phyloP scores from a whole-genome alignment of 2,329 filamentous ascomycete species.

The Uncinocarpus reesii region DNA sequence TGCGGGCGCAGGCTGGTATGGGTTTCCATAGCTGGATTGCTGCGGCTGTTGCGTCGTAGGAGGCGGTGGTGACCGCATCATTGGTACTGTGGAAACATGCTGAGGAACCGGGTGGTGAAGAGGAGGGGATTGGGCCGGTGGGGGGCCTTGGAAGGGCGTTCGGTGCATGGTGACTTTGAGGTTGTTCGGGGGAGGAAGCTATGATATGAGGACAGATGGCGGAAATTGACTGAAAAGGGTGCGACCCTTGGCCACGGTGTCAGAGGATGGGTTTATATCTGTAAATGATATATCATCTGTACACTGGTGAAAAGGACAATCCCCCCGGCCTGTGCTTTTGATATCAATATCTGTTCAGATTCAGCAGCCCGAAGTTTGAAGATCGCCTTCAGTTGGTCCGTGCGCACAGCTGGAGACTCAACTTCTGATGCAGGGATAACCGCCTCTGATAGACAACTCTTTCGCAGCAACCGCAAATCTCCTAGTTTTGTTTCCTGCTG shows the following conservation, averaged over 20 bases:
- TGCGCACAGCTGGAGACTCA: not conserved
- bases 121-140: constrained; percentile 68
- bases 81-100: constrained; percentile 94
- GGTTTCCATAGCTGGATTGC: constrained; percentile 41
- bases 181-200: not conserved
- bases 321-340: not conserved
- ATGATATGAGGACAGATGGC: too few relatives aligned
- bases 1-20: constrained; percentile 38
- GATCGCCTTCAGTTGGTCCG: constrained; percentile 3
- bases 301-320: not conserved
- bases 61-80: constrained; percentile 88
- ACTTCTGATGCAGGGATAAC: not conserved
- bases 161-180: constrained; percentile 61
- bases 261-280: not conserved
- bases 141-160: constrained; percentile 60
- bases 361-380: not conserved
- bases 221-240: too few relatives aligned
- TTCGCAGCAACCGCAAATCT: not conserved
- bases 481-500: not conserved
- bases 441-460: not conserved
- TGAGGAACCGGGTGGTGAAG: constrained; percentile 96
- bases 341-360: not conserved
- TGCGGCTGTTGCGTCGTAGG: constrained; percentile 61
- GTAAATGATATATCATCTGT: not conserved
- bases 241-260: too few relatives aligned